Base-by-base conservation (phyloP, 2,329 filamentous ascomycete genomes). In the Exophiala sideris region DNA sequence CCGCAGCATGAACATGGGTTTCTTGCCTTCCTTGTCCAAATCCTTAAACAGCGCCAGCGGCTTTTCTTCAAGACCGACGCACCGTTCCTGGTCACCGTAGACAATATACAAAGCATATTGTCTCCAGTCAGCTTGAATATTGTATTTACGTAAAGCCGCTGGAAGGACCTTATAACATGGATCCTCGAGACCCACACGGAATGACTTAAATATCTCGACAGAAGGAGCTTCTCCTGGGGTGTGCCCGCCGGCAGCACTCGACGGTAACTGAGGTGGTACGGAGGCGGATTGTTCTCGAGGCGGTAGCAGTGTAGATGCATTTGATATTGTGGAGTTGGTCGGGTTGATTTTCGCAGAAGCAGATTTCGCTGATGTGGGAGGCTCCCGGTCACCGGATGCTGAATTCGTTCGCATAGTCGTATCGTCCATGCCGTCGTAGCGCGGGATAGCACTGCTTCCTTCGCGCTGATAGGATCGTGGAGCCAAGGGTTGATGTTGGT, bases 1-100 rank as follows among this genome's bases (percentile, higher is more conserved):
- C 50, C 94, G 79, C 52, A 99, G 76, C 94, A 99, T 99, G 68
- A 99, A 99, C 94, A 97, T 97, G 18, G 94, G 94, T 70, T 97
- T 99, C 73, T 95, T 88, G 44, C 94, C 94, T 75, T 97, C 94
- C 70, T 91, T 91, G 68, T 97, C 91, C 52, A 99, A 77, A 70
- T 97, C 91, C 74, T 99, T 99, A 75, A 99, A 99, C 58, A 99
- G 74, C 59, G 96, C 95, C 54, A 99, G 76, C 8, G 94, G 94
- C 66, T 95, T 92, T 73, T 99, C 94, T 54, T 97, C 88, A 62
- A 96, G 77, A 1, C 88, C 90, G 35, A 99, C 74, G 70, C 92
- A 97, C 11, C 94, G 86, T 74, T 99, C 94, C 72, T 97, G 91
- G 66, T 97, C 91, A n/a, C 94, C 94, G 65, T 96, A 96, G 3